A percentile compares a stretch with the other conserved stretches of the same genome.
Conservation (phyloP, 78 protist genomes). For the slime mould (Dictyostelium discoideum) region DNA sequence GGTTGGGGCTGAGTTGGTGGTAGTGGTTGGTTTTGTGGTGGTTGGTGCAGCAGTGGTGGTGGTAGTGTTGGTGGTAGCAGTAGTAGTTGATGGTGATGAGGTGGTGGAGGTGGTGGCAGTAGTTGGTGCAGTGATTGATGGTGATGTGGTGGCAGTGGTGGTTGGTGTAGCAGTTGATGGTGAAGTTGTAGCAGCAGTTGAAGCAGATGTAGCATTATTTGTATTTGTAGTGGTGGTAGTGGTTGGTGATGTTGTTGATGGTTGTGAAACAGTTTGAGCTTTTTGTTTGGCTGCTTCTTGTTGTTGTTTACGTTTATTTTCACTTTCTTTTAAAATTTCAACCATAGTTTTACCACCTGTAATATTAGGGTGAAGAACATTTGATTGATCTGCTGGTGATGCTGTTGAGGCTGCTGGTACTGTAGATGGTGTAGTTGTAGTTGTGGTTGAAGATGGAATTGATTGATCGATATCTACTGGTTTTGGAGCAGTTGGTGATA, state of each 20-base stretch:
- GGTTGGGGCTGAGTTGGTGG: not conserved
- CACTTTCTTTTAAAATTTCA: conserved; percentile 1
- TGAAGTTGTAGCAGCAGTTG: not conserved
- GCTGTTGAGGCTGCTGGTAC: conserved; percentile 10
- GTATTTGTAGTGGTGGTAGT: not conserved
- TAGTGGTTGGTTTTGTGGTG: conserved; percentile 34
- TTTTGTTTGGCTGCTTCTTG: not conserved
- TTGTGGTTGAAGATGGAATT: not conserved
- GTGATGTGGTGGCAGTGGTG: not conserved
- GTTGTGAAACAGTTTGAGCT: not conserved
- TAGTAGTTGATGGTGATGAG: not conserved
- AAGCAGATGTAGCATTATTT: not conserved
- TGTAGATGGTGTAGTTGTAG: not conserved
- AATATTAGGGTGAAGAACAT: not conserved
- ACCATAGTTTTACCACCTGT: conserved; percentile 27
- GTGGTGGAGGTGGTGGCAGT: not conserved
- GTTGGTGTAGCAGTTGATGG: not conserved
- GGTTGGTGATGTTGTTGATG: conserved; percentile 15
- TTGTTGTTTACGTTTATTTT: conserved; percentile 10
- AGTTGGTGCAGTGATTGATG: conserved; percentile 1
- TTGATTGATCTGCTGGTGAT: not conserved
- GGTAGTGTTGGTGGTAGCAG: conserved; percentile 2
- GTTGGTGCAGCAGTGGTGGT: conserved; percentile 9
- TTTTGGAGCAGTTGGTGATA: conserved; percentile 11
- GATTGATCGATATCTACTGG: conserved; percentile 22